Base-by-base conservation (phyloP, 768 basidiomycete species). In the Hericium alpestre region DNA sequence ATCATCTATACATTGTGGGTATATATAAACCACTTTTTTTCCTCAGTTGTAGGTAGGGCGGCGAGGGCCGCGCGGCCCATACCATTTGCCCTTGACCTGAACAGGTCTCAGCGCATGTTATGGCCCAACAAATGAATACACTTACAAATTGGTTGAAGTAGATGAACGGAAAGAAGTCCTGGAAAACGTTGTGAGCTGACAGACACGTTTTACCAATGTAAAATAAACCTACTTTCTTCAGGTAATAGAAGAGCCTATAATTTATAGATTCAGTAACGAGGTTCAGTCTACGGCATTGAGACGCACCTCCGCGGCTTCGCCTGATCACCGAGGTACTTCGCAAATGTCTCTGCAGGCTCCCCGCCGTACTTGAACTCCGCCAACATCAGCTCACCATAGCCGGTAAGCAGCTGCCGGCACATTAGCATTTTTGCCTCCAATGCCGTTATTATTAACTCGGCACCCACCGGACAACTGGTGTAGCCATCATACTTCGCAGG, bases 361-460 rank as follows among this genome's bases (percentile, higher is more conserved):
- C 86, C 72, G 15, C 90, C 93, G 69, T 97, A 99, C 69, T 89
- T 90, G 78, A 97, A 97, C 70, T 97, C 94, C 25, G 90, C 86
- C 55, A 97, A 77, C 82, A 97, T 79, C 43, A 90, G 70, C 70
- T 88, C 77, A 16, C 87, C 87, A 63, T 91, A 90, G 27, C 87
- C 87, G 47, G 87, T 90, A 61, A 91, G 74, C 8, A 91, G 76
- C 88, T 90, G 59, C 25, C 22, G 50, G 38, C 51, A 18, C 12
- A 22, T 23, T 32, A 32, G 32, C 32, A 32, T 8, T 5, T 56
- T 38, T 56, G n/a, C 48, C 55, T 37, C 57, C 56, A 56, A 12
- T 54, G 54, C 57, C 39, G 32, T 32, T 32, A 32, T 32, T 32
- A 32, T 32, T 4, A 58, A 38, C 50, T 22, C 32, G 32, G 43